Evolutionary conservation across 345 rosid species (phyloP).

Genomic region (Citrus australasica): DNA sequence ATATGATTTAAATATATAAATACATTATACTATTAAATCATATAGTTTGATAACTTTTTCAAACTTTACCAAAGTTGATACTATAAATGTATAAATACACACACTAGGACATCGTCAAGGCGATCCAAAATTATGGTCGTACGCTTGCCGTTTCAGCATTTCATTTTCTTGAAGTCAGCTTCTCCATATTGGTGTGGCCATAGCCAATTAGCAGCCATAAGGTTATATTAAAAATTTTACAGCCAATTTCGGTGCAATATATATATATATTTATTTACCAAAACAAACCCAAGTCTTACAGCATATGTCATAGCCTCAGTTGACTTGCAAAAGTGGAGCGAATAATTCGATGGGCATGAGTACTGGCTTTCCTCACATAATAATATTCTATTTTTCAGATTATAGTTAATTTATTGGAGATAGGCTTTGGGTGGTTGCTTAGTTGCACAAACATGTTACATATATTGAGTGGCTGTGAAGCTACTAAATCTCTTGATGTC

Average conservation of each 20-base stretch:
- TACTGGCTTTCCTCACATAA: background rate
- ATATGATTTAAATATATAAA: no score
- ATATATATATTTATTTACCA: background rate
- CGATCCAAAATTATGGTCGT: background rate
- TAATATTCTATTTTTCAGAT: background rate
- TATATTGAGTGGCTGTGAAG: conserved; percentile 38
- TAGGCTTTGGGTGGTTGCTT: conserved; percentile 15
- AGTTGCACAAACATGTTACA: conserved; percentile 27
- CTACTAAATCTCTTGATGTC: conserved; percentile 19
- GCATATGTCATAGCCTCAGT: background rate
- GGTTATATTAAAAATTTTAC: background rate
- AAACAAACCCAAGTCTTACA: background rate
- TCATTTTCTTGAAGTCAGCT: background rate
- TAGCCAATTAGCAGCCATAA: background rate
- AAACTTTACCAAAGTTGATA: no score
- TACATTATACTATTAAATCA: no score
- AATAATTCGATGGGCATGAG: conserved; percentile 8
- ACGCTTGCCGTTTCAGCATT: background rate
- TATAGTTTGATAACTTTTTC: no score
- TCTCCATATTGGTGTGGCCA: background rate
- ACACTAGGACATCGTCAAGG: background rate
- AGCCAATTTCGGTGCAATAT: background rate
- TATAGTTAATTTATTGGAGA: background rate
- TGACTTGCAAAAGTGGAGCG: conserved; percentile 3
- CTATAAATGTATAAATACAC: fast-evolving